Evolutionary conservation across 495 filamentous ascomycete species (phyloP).

Genomic region (Penicillium odoratum): DNA sequence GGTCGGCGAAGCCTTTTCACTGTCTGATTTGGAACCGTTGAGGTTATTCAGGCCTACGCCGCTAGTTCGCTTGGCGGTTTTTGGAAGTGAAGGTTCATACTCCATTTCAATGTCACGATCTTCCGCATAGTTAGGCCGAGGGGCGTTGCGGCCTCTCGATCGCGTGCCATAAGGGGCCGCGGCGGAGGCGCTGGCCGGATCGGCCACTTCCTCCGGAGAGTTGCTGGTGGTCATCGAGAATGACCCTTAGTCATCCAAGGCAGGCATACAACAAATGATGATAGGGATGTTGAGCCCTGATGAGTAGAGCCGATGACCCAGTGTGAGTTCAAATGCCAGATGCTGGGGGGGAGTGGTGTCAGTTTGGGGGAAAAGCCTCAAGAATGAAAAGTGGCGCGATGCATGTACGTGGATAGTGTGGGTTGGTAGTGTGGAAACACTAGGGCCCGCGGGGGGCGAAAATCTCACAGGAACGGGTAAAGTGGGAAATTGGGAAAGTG

Average conservation of each 20-base stretch:
- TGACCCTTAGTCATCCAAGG: slow-evolving; percentile 40
- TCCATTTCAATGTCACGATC: slow-evolving; percentile 93
- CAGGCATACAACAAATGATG: slow-evolving; percentile 18
- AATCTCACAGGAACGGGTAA: slow-evolving; percentile 27
- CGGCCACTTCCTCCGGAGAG: slow-evolving; percentile 45
- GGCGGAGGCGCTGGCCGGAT: slow-evolving; percentile 42
- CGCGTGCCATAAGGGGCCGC: slow-evolving; percentile 90
- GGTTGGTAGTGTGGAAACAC: slow-evolving; percentile 24
- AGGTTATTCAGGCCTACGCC: slow-evolving; percentile 27
- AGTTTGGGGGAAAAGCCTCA: slow-evolving; percentile 9
- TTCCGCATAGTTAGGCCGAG: slow-evolving; percentile 93
- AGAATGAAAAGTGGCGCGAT: slow-evolving; percentile 24
- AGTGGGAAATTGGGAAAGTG: slow-evolving; percentile 13
- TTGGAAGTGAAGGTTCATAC: slow-evolving; percentile 53
- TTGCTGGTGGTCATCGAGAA: slow-evolving; percentile 54
- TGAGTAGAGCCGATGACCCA: neutral
- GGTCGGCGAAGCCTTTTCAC: slow-evolving; percentile 44
- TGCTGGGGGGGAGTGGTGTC: slow-evolving; percentile 13
- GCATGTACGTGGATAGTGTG: slow-evolving; percentile 23
- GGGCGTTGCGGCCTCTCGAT: slow-evolving; percentile 83
- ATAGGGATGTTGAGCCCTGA: neutral
- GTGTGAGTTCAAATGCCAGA: neutral
- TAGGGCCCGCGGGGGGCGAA: slow-evolving; percentile 24
- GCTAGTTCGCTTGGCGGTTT: slow-evolving; percentile 47
- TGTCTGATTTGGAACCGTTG: slow-evolving; percentile 39